Base-by-base conservation (phyloP, 1,139 yeast species). In the Nakaseomyces sp. region DNA sequence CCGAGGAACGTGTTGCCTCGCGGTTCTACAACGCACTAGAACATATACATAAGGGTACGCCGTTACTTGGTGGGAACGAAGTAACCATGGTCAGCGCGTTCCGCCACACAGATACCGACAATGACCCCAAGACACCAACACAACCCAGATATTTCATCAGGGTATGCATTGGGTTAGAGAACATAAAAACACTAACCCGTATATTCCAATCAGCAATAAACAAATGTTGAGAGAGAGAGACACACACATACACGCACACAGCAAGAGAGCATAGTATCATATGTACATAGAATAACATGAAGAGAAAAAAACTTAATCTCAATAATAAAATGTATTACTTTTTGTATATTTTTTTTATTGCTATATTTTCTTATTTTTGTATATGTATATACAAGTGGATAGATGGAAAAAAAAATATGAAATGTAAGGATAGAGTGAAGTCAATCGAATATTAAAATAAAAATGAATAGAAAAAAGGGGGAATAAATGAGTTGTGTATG, bases 1-100 rank as follows among this genome's bases (percentile, higher is more conserved):
- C 78, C 43, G 71, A 79, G 8, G 79, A 83, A 8, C 67, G 70
- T 10, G 79, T 77, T 52, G 95, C 96, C 0, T 72, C 73, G 37
- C 69, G 68, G 24, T 91, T 91, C 60, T 91, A 83, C 67, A 84
- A 91, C 63, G 71, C 77, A 2, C 74, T 84, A 40, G 71, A 88
- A 97, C 0, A 91, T 87, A 63, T 87, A 88, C 67, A 87, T 97
- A 0, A 70, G 89, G 55, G 89, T 87, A 4, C 87, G 95, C 58
- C 97, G 97, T 7, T 91, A 91, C 64, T 76, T 96, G 4, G 75
- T 89, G 41, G 71, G 91, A 49, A 96, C 96, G 0, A 37, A 9
- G 26, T 26, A 96, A 91, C 64, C 88, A 79, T 61, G 73, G 70
- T 42, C 96, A 89, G 61, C 67, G 44, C 37, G 2, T 29, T 42